These are phyloP conservation scores for Coffea humblotiana DNA, from an alignment of 305 asterid species.

Conservation along the genomic window DNA sequence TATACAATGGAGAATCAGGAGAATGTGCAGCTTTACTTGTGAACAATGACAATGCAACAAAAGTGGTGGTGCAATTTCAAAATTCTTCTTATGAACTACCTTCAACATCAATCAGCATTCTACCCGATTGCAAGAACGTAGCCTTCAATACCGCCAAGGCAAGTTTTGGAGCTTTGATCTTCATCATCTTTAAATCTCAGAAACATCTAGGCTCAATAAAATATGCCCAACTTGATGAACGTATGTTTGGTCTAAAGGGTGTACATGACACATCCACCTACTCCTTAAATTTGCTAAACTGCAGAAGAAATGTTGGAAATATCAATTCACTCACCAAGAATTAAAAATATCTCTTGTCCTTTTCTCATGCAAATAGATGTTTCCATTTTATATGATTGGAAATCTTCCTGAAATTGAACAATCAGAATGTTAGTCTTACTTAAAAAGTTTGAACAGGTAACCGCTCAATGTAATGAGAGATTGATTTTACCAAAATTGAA, in stretches of 20 bases:
- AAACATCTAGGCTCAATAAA: neutral
- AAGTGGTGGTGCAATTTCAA: conserved; percentile 45
- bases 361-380: no score
- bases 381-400: neutral
- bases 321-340: no score
- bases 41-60: conserved; percentile 35
- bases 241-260: neutral
- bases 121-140: conserved; percentile 67
- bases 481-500: conserved; percentile 35
- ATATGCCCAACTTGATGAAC: neutral
- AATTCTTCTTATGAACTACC: conserved; percentile 49
- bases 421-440: neutral
- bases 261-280: no score
- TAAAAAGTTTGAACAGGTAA: conserved; percentile 38
- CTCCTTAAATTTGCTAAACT: no score
- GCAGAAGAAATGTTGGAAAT: no score
- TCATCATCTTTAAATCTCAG: neutral
- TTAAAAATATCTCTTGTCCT: no score
- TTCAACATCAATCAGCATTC: conserved; percentile 69
- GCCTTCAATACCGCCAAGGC: conserved; percentile 83
- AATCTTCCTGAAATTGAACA: neutral
- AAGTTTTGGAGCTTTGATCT: conserved; percentile 17
- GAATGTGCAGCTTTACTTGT: conserved; percentile 84
- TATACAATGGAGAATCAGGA: conserved; percentile 37
- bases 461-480: conserved; percentile 41